These are phyloP conservation scores for Colletotrichum liaoningense DNA, from an alignment of 2,329 filamentous ascomycete genomes.

Conservation along the genomic window DNA sequence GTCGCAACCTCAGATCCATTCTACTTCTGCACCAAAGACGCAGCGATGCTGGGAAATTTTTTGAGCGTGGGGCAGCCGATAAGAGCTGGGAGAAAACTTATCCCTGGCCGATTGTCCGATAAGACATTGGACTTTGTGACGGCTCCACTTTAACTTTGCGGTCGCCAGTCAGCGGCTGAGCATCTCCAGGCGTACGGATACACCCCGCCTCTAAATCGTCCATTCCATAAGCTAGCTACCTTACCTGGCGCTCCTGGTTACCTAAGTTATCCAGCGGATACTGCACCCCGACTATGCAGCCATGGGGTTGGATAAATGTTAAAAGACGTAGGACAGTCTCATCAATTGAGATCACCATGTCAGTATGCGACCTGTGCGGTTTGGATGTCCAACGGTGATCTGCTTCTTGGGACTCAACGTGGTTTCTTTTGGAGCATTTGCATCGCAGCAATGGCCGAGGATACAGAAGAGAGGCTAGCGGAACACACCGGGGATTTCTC, in stretches of 20 bases:
- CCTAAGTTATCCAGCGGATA: not conserved
- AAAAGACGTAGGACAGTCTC: not conserved
- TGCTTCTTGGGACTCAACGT: not conserved
- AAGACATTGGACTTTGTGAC: not conserved
- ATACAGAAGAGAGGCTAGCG: not conserved
- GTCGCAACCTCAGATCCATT: not conserved
- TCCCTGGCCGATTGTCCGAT: slow-evolving; percentile 32
- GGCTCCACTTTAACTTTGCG: not conserved
- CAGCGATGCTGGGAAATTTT: slow-evolving; percentile 32
- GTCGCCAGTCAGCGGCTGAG: not conserved
- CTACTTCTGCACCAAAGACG: not conserved
- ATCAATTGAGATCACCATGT: not conserved
- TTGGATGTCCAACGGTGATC: not conserved
- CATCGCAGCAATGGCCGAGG: not conserved
- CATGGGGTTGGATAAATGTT: slow-evolving; percentile 9
- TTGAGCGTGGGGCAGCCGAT: slow-evolving; percentile 32
- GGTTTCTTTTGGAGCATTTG: not conserved
- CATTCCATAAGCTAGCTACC: no score
- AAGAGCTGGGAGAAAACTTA: slow-evolving; percentile 36
- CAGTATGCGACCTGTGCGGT: not conserved
- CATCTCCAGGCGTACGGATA: not conserved
- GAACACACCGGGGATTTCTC: slow-evolving; percentile 5
- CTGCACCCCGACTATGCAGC: not conserved
- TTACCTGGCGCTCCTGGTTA: no score
- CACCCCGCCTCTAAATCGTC: no score